Evolutionary conservation across 306 rosid species (phyloP).

Genomic region (Fragaria nilgerrensis): DNA sequence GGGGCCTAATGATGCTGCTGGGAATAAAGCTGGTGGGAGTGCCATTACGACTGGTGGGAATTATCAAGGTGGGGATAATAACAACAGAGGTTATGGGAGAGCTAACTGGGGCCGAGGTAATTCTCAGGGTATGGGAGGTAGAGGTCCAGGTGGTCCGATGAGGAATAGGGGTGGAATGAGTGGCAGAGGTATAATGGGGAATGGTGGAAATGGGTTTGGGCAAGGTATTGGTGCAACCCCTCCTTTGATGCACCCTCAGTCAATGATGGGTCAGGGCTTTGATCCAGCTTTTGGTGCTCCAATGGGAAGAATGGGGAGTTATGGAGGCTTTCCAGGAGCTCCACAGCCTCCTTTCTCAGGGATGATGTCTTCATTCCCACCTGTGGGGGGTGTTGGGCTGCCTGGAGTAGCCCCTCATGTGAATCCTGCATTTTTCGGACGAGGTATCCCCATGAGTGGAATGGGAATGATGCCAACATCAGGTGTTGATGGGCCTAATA

Average conservation of each 20-base stretch:
- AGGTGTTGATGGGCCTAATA: conserved; percentile 86
- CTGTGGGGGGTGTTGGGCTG: conserved; percentile 82
- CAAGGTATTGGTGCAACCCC: conserved; percentile 86
- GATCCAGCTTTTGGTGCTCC: conserved; percentile 94
- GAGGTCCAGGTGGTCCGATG: conserved; percentile 83
- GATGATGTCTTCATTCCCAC: conserved; percentile 74
- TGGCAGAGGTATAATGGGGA: conserved; percentile 89
- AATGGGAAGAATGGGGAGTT: conserved; percentile 87
- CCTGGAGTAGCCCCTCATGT: conserved; percentile 98
- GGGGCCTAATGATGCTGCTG: conserved; percentile 63
- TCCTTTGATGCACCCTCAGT: conserved; percentile 77
- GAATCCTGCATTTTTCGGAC: conserved; percentile 93
- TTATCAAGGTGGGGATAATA: conserved; percentile 91
- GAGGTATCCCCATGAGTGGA: conserved; percentile 95
- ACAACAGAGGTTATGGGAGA: conserved; percentile 74
- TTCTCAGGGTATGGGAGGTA: conserved; percentile 73
- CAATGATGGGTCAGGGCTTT: conserved; percentile 94
- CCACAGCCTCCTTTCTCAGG: conserved; percentile 84
- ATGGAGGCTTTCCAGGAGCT: conserved; percentile 95
- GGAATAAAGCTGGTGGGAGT: conserved; percentile 59
- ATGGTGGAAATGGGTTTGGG: conserved; percentile 89
- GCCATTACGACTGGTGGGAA: conserved; percentile 77
- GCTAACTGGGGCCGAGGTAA: conserved; percentile 94
- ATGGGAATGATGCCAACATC: conserved; percentile 96
- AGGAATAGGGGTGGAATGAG: conserved; percentile 82